Evolutionary conservation across 2,329 filamentous ascomycete species (phyloP).

Genomic region (Colletotrichum endophyticum): DNA sequence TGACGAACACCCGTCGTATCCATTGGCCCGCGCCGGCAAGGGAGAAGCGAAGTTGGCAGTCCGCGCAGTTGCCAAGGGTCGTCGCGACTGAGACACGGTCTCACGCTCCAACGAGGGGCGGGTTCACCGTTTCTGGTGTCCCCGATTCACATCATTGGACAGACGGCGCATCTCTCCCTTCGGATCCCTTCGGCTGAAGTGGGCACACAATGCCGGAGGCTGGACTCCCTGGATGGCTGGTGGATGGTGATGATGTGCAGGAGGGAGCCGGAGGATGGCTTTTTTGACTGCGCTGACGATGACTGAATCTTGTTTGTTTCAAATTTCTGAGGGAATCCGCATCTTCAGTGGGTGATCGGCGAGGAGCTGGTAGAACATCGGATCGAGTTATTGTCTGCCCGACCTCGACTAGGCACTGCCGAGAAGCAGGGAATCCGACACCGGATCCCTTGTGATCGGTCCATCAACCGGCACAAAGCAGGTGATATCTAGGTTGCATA

Average conservation of each 20-base stretch:
- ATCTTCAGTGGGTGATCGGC: neutral
- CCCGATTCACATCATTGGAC: neutral
- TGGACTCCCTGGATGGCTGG: conserved; percentile 16
- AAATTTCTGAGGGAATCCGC: neutral
- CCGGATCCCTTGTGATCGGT: neutral
- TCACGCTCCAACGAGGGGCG: conserved; percentile 10
- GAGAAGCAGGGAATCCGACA: neutral
- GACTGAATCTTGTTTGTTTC: neutral
- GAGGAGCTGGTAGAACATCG: neutral
- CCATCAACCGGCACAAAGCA: neutral
- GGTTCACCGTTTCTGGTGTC: neutral
- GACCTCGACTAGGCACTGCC: neutral
- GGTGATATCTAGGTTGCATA: neutral
- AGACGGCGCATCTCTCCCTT: neutral
- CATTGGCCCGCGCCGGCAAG: conserved; percentile 10
- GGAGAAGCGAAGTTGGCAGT: conserved; percentile 3
- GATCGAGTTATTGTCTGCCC: neutral
- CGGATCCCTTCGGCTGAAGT: conserved; percentile 3
- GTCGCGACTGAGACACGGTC: conserved; percentile 5
- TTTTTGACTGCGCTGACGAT: neutral
- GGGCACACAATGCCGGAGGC: neutral
- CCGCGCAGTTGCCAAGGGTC: neutral
- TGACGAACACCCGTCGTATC: neutral
- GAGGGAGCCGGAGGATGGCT: neutral
- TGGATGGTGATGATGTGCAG: neutral